Base-by-base conservation (phyloP, 2,329 filamentous ascomycete genomes). In the Arthroderma sp. region DNA sequence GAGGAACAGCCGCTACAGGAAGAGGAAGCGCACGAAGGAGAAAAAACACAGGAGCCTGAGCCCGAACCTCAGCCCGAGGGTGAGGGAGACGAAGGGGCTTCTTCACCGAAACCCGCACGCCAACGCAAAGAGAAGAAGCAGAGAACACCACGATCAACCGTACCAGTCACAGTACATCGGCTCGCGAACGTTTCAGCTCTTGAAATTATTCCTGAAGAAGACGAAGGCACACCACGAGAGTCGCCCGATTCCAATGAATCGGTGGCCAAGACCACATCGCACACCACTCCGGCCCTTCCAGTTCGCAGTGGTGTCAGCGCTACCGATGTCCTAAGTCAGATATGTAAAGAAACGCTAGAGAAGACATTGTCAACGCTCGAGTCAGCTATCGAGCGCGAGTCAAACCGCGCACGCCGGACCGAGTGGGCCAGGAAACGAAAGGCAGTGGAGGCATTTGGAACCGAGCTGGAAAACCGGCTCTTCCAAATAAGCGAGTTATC, bases 401-500 rank as follows among this genome's bases (percentile, higher is more conserved):
- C 55, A 4, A 66, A 65, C 39, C 51, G 61, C 22, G 57, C 63
- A 22, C 60, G 63, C 40, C 61, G 61, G 9, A 55, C 59, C 1
- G 63, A 67, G 46, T 60, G 66, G 46, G 65, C 61, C 29, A 65
- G 65, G 45, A 67, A 71, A 47, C 60, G 64, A 48, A 69, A 68
- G 43, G 65, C 69, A 4, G 63, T 73, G 1, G 60, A 72, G 33
- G 62, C 64, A 4, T 75, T 70, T 53, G 64, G 66, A 9, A 57
- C 63, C 6, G 68, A 70, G 41, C 57, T 76, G 11, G 66, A 68
- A 11, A 66, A 69, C 29, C 65, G 69, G 22, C 56, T 76, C 2
- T 65, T 74, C 38, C 67, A 71, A 37, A 57, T 75, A 29, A 73
- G 71, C 47, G 70, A 72, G 50, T 65, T 71, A 22, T 64, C 74